These are phyloP conservation scores for Claviceps sp. DNA, from an alignment of 2,329 filamentous ascomycete species.

Conservation along the genomic window DNA sequence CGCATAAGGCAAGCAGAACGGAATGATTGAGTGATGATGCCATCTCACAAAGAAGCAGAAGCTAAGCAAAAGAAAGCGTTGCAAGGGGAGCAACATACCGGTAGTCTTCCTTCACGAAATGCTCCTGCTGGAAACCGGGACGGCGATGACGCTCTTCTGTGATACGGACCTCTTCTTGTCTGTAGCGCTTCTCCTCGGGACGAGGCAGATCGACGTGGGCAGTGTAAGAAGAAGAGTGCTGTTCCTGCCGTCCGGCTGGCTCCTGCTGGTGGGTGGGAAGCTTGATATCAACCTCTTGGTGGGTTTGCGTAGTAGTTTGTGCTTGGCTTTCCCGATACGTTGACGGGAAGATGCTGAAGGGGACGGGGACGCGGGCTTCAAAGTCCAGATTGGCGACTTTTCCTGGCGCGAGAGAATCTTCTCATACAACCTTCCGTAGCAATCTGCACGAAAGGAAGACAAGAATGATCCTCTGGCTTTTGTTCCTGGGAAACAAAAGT, in stretches of 20 bases:
- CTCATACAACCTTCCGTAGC: constrained; percentile 48
- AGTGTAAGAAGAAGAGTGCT: constrained; percentile 65
- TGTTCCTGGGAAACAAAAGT: constrained; percentile 44
- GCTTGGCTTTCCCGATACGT: constrained; percentile 60
- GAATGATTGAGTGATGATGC: neutral
- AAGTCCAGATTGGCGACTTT: constrained; percentile 98
- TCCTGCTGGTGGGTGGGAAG: constrained; percentile 39
- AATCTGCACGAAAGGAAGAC: constrained; percentile 51
- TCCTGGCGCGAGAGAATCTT: constrained; percentile 49
- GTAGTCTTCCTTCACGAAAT: constrained; percentile 35
- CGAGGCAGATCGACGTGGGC: constrained; percentile 50
- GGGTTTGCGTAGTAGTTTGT: constrained; percentile 43
- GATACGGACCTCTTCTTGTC: constrained; percentile 74
- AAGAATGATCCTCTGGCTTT: constrained; percentile 55
- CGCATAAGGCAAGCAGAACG: neutral
- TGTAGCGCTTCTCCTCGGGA: constrained; percentile 39
- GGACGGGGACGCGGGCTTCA: constrained; percentile 98
- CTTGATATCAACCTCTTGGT: constrained; percentile 83
- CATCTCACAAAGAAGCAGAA: too few species aligned
- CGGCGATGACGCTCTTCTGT: constrained; percentile 65
- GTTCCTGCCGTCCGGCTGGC: constrained; percentile 97
- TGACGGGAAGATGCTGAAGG: constrained; percentile 99
- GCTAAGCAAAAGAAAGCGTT: neutral
- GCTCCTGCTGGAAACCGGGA: constrained; percentile 49
- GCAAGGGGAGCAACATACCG: constrained; percentile 29